Base-by-base conservation (phyloP, 2,329 filamentous ascomycete species). In the Raffaelea arxii region DNA sequence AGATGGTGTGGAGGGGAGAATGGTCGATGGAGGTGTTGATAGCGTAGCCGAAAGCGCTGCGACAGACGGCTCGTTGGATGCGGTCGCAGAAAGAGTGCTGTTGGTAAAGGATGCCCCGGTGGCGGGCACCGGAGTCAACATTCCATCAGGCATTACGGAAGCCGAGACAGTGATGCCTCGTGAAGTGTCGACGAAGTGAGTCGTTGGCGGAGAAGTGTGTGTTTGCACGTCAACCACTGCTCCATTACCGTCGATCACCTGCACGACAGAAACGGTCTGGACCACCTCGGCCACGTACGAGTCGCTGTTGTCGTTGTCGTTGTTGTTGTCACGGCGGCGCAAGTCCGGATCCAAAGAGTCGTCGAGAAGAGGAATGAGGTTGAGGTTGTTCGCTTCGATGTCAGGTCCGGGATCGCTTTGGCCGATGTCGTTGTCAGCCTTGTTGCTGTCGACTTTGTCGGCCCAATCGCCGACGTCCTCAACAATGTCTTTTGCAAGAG, bases 251-350 rank as follows among this genome's bases (percentile, higher is more conserved):
- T 78, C 72, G 51, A 77, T 67, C 50, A 73, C 56, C 53, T 77
- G 69, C 46, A 78, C 59, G 57, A 78, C 64, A 23, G 74, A 75
- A 52, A 79, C 61, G 54, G 75, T 78, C 59, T 76, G 67, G 45
- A 77, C 64, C 55, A 79, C 63, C 49, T 64, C 61, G 14, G 66
- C 71, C 55, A 74, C 61, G 54, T 65, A 61, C 43, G 52, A 30
- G 21, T 32, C 40, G 24, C 11, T 32, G 24, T 18, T 32, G n/a
- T 57, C 49, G 36, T 53, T 48, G 36, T 56, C 46, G 18, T 19
- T 10, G 27, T 37, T 36, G 30, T 41, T 19, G 21, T 42, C 25
- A 11, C 21, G 41, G 12, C 32, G 27, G 16, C 19, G 16, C 7
- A 36, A 18, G 14, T 36, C 32, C 14, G 53, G 51, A 39, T 44